Evolutionary conservation across 129 eudicot species (phyloP).

Genomic region (Flaveria bidentis): DNA sequence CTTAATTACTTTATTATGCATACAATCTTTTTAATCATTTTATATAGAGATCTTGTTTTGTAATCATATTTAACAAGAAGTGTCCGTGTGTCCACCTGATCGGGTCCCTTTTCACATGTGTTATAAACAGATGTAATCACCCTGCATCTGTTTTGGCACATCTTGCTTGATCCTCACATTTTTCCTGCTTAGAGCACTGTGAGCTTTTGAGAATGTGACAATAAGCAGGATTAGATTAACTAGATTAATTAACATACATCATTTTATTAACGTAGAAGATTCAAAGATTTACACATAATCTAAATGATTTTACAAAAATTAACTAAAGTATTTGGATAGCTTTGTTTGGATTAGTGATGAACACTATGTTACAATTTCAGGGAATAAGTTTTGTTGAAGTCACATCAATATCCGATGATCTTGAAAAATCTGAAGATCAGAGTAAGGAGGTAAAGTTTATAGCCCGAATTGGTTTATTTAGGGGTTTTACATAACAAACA

Average conservation of each 20-base stretch:
- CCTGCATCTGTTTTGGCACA: neutral
- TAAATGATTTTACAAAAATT: neutral
- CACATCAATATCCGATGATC: slow-evolving; percentile 15
- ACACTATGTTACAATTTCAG: slow-evolving; percentile 9
- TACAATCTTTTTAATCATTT: neutral
- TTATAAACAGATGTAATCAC: neutral
- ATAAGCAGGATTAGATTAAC: neutral
- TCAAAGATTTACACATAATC: neutral
- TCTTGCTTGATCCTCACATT: neutral
- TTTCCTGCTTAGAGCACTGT: neutral
- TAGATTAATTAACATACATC: neutral
- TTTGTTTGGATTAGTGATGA: neutral
- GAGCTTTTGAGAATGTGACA: neutral
- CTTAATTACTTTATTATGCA: neutral
- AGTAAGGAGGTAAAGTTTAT: slow-evolving; percentile 29
- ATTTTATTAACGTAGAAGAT: neutral
- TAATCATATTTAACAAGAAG: neutral
- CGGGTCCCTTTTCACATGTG: neutral
- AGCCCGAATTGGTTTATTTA: neutral
- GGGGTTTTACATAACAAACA: neutral
- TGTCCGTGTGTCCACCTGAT: neutral
- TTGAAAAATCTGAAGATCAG: slow-evolving; percentile 29
- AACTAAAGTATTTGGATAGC: neutral
- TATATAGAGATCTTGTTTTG: neutral
- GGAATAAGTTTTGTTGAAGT: slow-evolving; percentile 28